Evolutionary conservation across 495 filamentous ascomycete species (phyloP), one percentile per base, ranked within the genome.

Genomic region (Penicillium egyptiacum): DNA sequence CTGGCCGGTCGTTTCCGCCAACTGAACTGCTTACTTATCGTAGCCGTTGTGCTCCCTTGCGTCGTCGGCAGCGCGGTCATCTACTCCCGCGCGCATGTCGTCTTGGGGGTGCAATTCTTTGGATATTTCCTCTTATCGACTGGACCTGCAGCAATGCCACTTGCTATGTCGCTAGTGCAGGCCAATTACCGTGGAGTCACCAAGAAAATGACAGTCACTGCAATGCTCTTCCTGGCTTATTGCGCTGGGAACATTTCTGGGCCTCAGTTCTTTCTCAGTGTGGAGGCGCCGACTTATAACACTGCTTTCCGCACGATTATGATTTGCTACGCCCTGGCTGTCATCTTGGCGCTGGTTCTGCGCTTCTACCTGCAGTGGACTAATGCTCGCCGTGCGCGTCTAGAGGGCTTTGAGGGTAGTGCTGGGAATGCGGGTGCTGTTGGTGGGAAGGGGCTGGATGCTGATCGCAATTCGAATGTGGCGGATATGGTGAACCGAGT

Each of bases 101-200:
- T 71, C 19, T 75, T 68, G 25, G 75, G 69, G 3, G 82, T 82
- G 0, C 73, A 83, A 30, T 74, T 87, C 10, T 78, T 77, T 8
- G 83, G 80, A 1, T 86, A 82, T 64, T 87, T 86, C 57, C 63
- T 86, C 0, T 76, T 81, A 1, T 76, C 82, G 43, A 76, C 79
- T 4, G 70, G 70, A 1, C 75, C 84, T 0, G 80, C 80, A 4
- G 79, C 79, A 6, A 80, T 87, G 65, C 84, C 85, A 0, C 75
- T 82, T 12, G 59, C 82, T 0, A 72, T 87, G 52, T 79, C 79
- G 1, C 67, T 86, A 2, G 79, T 85, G 12, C 75, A 76, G 4
- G 79, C 77, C 7, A 87, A 88, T 56, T 81, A 86, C 19, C 81
- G 82, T 2, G 85, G 85, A 14, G 86, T 85, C 62, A 87, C 85